Evolutionary conservation across 139 green algal genomes (phyloP), one percentile per base, ranked within the genome.

Genomic region (Micractinium sp.): DNA sequence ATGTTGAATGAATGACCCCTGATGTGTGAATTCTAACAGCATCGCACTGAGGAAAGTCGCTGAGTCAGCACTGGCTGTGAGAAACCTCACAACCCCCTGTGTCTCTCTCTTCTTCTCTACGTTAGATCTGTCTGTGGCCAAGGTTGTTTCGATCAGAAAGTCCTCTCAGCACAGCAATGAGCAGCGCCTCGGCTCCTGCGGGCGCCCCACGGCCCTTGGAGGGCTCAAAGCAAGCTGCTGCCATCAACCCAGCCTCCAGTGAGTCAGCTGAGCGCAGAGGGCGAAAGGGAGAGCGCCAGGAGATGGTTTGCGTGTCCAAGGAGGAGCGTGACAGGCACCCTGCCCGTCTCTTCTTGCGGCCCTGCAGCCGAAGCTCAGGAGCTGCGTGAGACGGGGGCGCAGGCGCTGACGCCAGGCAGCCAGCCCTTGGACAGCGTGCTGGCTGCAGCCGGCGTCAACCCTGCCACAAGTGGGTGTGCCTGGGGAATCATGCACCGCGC

Each of bases 361-460:
- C 1, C 74, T 67, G 78, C 47, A 84, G 78, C 56, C 41, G 47
- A 84, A 27, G 78, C 41, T 4, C 78, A 84, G 78, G 78, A 84
- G 78, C 13, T 39, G 29, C 78, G 53, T 13, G 41, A 84, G 41
- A 84, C 78, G 14, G 78, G 78, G 14, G 29, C 29, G 13, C 77
- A 25, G 33, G 38, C 39, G 23, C 41, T 66, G 77, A 22, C 38
- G 33, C 2, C 77, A 9, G 7, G n/a, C 73, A 36, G 29, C 74
- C 74, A 35, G 1, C 74, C 35, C 33, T 35, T 53, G 33, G 33
- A 38, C 74, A 53, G 74, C 3, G n/a, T 31, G 33, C 33, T 29
- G 74, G 16, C 15, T 12, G 33, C 74, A 35, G 33, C 3, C 47
- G 47, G 47, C 47, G 47, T 56, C 47, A 56, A 56, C 47, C 47